Evolutionary conservation across 2,329 filamentous ascomycete genomes (phyloP).

Genomic region (Fusarium sp.): DNA sequence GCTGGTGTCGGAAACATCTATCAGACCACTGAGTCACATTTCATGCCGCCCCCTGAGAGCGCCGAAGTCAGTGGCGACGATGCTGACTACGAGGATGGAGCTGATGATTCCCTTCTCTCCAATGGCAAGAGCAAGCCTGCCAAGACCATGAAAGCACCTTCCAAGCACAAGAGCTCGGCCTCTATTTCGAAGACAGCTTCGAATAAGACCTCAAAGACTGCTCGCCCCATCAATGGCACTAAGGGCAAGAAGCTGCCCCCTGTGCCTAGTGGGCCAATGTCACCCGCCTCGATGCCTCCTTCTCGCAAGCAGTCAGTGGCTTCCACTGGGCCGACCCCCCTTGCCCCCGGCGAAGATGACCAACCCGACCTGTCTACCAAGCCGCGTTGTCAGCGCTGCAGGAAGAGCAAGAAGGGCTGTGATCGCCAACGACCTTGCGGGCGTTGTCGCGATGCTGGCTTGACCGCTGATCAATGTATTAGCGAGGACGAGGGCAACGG

Average conservation of each 20-base stretch:
- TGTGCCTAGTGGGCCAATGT: constrained; percentile 63
- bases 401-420: constrained; percentile 99
- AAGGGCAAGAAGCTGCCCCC: constrained; percentile 66
- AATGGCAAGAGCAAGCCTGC: constrained; percentile 55
- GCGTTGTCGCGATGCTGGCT: constrained; percentile 94
- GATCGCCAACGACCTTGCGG: constrained; percentile 96
- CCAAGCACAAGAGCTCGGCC: constrained; percentile 56
- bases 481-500: constrained; percentile 98
- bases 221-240: constrained; percentile 52
- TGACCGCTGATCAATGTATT: constrained; percentile 92
- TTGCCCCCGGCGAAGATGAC: constrained; percentile 80
- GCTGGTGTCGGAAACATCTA: constrained; percentile 60
- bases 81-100: constrained; percentile 49
- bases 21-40: constrained; percentile 64
- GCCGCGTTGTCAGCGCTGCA: constrained; percentile 96
- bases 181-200: constrained; percentile 49
- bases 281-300: constrained; percentile 74
- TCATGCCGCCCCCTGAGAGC: constrained; percentile 64
- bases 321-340: constrained; percentile 62
- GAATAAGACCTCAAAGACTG: constrained; percentile 58
- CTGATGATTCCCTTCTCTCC: constrained; percentile 52
- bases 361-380: constrained; percentile 93
- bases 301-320: constrained; percentile 81
- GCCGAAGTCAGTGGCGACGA: constrained; percentile 53
- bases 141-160: constrained; percentile 54